phyloP scores from a whole-genome alignment of 2,329 filamentous ascomycete genomes.

The Phyllosticta capitalensis region DNA sequence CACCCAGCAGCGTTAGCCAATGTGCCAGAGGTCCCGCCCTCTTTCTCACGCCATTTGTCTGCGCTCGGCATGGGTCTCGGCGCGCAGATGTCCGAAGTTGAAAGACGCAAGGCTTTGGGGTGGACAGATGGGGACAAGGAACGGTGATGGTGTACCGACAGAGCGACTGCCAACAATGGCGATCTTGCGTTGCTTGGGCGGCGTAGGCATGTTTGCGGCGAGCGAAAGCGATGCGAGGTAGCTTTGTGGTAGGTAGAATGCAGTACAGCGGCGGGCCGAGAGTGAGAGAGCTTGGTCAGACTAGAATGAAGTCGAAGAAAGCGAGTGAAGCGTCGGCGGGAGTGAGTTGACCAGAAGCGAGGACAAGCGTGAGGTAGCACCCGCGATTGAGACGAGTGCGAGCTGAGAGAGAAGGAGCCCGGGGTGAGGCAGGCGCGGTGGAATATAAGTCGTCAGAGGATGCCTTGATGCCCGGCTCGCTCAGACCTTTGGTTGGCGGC shows the following conservation, averaged over 20 bases:
- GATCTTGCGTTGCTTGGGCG: constrained; percentile 84
- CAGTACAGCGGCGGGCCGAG: neutral
- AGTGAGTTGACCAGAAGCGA: neutral
- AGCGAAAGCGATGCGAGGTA: neutral
- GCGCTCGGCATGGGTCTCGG: neutral
- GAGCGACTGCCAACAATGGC: constrained; percentile 92
- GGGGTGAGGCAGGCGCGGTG: neutral
- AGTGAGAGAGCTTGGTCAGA: neutral
- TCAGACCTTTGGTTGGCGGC: neutral
- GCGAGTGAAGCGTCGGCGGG: neutral
- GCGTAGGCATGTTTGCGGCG: constrained; percentile 48
- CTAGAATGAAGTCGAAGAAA: neutral
- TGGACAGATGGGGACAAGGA: neutral
- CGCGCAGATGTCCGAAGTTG: neutral
- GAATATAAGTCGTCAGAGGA: neutral
- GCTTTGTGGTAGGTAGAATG: neutral
- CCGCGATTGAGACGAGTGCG: neutral
- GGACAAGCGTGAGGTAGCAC: neutral
- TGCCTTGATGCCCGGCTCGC: neutral
- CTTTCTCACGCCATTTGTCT: neutral
- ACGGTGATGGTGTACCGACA: constrained; percentile 54
- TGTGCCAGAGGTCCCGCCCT: neutral
- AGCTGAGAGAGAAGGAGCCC: neutral
- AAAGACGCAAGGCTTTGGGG: neutral
- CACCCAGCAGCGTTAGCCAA: neutral